Base-by-base conservation (phyloP, 805 yeast genomes). In the Saccharomyces paradoxus region DNA sequence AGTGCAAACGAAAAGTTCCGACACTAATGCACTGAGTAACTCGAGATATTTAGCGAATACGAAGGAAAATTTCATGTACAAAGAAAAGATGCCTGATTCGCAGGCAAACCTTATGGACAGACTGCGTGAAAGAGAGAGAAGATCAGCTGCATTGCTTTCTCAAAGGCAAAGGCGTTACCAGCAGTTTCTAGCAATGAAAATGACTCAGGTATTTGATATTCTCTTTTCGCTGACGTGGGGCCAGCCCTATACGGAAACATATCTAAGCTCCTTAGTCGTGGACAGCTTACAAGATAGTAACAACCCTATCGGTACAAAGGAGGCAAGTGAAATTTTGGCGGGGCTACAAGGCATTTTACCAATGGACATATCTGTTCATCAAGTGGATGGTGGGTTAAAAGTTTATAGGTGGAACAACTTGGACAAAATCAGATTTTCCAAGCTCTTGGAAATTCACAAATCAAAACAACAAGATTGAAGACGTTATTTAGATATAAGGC, bases 211-310 rank as follows among this genome's bases (percentile, higher is more conserved):
- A 1, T 66, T 61, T 22, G 63, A 63, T 12, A 66, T 69, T 13
- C 53, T 68, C 6, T 53, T 55, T 22, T 60, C 66, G 13, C 48
- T 68, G 27, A 56, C 60, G 4, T 54, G 59, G 54, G 57, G 58
- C 26, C 51, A 54, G 48, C 72, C 72, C 12, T 67, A 69, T 46
- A 69, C 72, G 0, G 58, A 49, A 9, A 66, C 69, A 6, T 60
- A 66, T 48, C 47, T 69, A 13, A 54, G 60, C 28, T 49, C 60
- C 4, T 48, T 69, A 14, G 61, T 68, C 49, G 70, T 65, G 9
- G 72, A 69, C 49, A 61, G 66, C 52, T 57, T 69, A 31, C 63
- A 60, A 47, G 70, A 69, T 51, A 62, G 67, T 51, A 68, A 68
- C 51, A 69, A 68, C 46, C 72, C 72, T 3, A 63, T 68, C 27